Base-by-base conservation (phyloP, 2,329 filamentous ascomycete genomes). In the Fusarium veterinarium region DNA sequence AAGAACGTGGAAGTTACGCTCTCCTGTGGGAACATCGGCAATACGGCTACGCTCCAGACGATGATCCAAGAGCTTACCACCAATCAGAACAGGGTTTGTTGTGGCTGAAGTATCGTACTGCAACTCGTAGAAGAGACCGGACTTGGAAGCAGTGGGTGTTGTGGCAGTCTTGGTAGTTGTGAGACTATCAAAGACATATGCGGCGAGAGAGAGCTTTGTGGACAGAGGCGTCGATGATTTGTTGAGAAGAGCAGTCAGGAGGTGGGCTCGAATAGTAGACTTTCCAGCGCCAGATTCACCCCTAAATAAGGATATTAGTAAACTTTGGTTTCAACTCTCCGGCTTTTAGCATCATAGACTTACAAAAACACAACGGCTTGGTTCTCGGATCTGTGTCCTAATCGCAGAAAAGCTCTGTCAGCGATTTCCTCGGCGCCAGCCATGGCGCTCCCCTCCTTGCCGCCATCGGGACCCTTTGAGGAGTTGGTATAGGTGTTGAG, bases 121-220 rank as follows among this genome's bases (percentile, higher is more conserved):
- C 45, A 99, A 87, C 82, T 99, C 96, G 81, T 96, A 96, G 80
- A 97, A 97, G 20, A 99, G 88, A 71, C 96, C 96, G 16, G 96
- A 93, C 82, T 98, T 98, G 56, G 95, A 98, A 33, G 96, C 96
- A 4, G 94, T 97, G 3, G 95, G 95, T 0, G 95, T 98, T 3
- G 95, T 98, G 38, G 95, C 91, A 4, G 95, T 97, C 84, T 99
- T 99, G 31, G 96, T 99, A 3, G 96, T 98, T 9, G 96, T 99
- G 67, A 99, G 88, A 5, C 94, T 93, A 80, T 99, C 96, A 81
- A 99, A 99, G 67, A 98, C 90, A 81, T 98, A 99, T 46, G 95
- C 92, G 28, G 95, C 95, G 55, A 97, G 92, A 6, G 95, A 98
- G 25, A 98, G 88, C 82, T 98, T 99, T 74, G 92, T 94, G 4